phyloP scores from a whole-genome alignment of 2,329 filamentous ascomycete genomes.

The Lecanoromycetidae sp. region DNA sequence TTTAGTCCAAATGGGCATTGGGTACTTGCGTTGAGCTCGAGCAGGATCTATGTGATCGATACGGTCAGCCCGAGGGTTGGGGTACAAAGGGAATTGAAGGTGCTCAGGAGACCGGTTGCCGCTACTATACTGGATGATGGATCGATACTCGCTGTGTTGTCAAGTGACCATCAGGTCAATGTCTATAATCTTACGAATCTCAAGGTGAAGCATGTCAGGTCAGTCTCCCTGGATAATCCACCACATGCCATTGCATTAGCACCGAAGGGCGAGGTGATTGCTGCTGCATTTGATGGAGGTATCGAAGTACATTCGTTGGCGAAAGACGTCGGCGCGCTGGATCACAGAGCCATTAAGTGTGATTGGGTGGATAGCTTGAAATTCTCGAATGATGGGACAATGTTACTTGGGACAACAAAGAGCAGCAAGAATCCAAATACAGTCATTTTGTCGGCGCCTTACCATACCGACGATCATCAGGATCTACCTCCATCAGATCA shows the following conservation, averaged over 20 bases:
- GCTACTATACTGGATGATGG: slow-evolving; percentile 72
- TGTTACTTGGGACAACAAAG: slow-evolving; percentile 63
- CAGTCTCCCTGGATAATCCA: slow-evolving; percentile 64
- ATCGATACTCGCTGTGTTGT: slow-evolving; percentile 63
- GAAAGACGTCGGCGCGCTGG: slow-evolving; percentile 49
- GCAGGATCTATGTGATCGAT: slow-evolving; percentile 64
- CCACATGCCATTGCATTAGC: slow-evolving; percentile 70
- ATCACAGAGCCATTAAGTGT: slow-evolving; percentile 66
- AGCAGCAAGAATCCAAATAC: slow-evolving; percentile 54
- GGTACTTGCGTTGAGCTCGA: slow-evolving; percentile 72
- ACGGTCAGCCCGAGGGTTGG: slow-evolving; percentile 30
- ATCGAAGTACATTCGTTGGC: slow-evolving; percentile 74
- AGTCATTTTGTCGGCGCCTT: slow-evolving; percentile 66
- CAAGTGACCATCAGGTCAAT: slow-evolving; percentile 72
- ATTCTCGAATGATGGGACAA: slow-evolving; percentile 67
- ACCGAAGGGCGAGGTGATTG: slow-evolving; percentile 68
- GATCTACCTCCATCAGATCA: slow-evolving; percentile 45
- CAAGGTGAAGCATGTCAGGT: slow-evolving; percentile 59
- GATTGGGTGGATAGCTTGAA: slow-evolving; percentile 60
- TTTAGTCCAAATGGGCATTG: slow-evolving; percentile 64
- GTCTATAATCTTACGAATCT: slow-evolving; percentile 59
- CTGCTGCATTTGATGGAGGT: slow-evolving; percentile 74
- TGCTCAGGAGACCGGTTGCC: slow-evolving; percentile 60
- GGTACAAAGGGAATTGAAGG: slow-evolving; percentile 68
- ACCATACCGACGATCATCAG: slow-evolving; percentile 49